phyloP scores from a whole-genome alignment of 1,284 basidiomycete species.

The Heterobasidion irregulare region DNA sequence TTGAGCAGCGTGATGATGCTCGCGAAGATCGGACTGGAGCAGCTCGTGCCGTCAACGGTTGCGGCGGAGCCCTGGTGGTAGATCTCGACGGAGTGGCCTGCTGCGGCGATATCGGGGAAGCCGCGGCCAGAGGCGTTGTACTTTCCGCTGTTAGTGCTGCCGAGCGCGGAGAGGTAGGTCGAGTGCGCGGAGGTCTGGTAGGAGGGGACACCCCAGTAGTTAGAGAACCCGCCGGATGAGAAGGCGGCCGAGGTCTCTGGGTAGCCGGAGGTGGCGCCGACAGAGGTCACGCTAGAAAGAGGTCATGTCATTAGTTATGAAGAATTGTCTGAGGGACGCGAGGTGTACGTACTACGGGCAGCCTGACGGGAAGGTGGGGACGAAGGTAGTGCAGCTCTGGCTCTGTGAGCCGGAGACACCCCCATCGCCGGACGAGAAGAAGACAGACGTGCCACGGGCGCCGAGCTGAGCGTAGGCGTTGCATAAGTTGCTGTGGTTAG shows the following conservation, averaged over 20 bases:
- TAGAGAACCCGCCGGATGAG: conserved; percentile 41
- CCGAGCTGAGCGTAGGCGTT: conserved; percentile 52
- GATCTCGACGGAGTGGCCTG: conserved; percentile 50
- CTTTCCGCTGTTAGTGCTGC: conserved; percentile 5
- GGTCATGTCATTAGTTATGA: neutral
- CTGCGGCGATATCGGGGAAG: conserved; percentile 27
- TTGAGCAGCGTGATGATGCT: conserved; percentile 50
- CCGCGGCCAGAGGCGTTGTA: conserved; percentile 15
- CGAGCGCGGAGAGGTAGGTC: conserved; percentile 2
- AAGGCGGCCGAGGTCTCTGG: conserved; percentile 41
- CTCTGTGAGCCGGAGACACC: conserved; percentile 43
- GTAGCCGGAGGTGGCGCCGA: conserved; percentile 43
- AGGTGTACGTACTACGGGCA: conserved; percentile 24
- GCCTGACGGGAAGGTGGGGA: conserved; percentile 63
- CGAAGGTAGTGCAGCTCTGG: conserved; percentile 53
- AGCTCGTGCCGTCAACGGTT: conserved; percentile 34
- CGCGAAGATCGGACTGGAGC: conserved; percentile 46
- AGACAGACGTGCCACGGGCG: conserved; percentile 47
- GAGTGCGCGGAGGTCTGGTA: conserved; percentile 30
- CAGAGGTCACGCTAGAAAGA: conserved; percentile 54
- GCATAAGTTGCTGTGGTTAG: conserved; percentile 38
- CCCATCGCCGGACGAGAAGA: conserved; percentile 60
- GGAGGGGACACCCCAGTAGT: conserved; percentile 30
- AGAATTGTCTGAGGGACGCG: neutral
- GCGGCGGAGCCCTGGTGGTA: conserved; percentile 37